Base-by-base conservation (phyloP, 495 filamentous ascomycete species). In the Trichodelitschia bisporula region DNA sequence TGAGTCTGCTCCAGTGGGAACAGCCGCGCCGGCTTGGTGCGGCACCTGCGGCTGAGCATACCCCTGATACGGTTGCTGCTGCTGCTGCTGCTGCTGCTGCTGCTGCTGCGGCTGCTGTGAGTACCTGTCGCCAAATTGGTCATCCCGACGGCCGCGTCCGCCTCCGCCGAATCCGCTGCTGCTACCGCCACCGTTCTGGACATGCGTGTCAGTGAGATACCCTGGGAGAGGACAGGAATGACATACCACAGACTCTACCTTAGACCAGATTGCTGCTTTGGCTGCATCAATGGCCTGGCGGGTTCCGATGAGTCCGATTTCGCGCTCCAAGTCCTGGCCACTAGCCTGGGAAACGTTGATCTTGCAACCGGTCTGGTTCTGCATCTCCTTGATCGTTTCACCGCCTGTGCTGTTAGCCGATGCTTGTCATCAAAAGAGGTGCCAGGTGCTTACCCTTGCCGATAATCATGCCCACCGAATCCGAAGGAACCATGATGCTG, bases 381-480 rank as follows among this genome's bases (percentile, higher is more conserved):
- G 77, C 69, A 80, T 82, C 40, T 83, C 77, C 30, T 77, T 76
- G 42, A 84, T 83, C 0, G 77, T 79, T 48, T 84, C 77, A 29
- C 77, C 77, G 29, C 76, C 58, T n/a, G n/a, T n/a, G n/a, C n/a
- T n/a, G n/a, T n/a, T n/a, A n/a, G 55, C n/a, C n/a, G n/a, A n/a
- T n/a, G n/a, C n/a, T n/a, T n/a, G n/a, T n/a, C n/a, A n/a, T n/a
- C n/a, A n/a, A n/a, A n/a, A n/a, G n/a, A n/a, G n/a, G n/a, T n/a
- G n/a, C n/a, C n/a, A n/a, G n/a, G n/a, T n/a, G n/a, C n/a, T n/a
- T n/a, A n/a, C n/a, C n/a, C 53, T 80, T 80, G 38, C 77, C 77
- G 33, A 84, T 84, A 35, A 84, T 83, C 77, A 86, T 86, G 30
- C 77, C 77, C 14, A 86, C 77, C 5, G 77, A 72, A 41, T 86